These are phyloP conservation scores for Kodamaea plutei DNA, from an alignment of 1,139 yeast species.

Conservation along the genomic window DNA sequence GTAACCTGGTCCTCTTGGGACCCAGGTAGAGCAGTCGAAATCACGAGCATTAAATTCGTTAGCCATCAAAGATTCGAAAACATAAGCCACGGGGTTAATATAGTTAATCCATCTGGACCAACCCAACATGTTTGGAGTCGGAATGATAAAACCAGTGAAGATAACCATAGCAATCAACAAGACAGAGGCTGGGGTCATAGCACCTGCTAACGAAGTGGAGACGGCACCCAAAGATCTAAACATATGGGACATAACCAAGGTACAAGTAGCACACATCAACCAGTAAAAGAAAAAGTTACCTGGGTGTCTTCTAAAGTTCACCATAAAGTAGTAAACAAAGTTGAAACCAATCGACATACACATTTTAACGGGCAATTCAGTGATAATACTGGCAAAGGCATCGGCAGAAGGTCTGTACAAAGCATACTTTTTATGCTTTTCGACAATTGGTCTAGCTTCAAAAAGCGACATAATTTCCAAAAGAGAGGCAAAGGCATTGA, in stretches of 20 bases:
- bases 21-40: constrained; percentile 40
- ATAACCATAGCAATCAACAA: constrained; percentile 42
- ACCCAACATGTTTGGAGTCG: constrained; percentile 61
- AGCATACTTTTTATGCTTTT: constrained; percentile 74
- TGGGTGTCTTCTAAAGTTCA: constrained; percentile 58
- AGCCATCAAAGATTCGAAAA: constrained; percentile 43
- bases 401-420: constrained; percentile 77
- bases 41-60: constrained; percentile 48
- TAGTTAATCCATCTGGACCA: constrained; percentile 83
- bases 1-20: constrained; percentile 53
- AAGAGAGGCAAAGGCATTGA: constrained; percentile 71
- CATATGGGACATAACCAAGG: constrained; percentile 65
- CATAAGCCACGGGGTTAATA: constrained; percentile 65
- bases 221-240: constrained; percentile 70
- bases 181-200: constrained; percentile 70
- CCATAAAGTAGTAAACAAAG: constrained; percentile 61
- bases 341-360: constrained; percentile 55
- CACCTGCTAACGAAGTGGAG: constrained; percentile 56
- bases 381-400: constrained; percentile 63
- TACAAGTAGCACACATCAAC: constrained; percentile 49
- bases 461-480: constrained; percentile 66
- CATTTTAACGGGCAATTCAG: constrained; percentile 65
- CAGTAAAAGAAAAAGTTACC: constrained; percentile 69
- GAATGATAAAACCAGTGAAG: constrained; percentile 74
- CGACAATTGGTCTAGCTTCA: constrained; percentile 76